phyloP scores from a whole-genome alignment of 1,284 basidiomycete species.

The Malassezia furfur region DNA sequence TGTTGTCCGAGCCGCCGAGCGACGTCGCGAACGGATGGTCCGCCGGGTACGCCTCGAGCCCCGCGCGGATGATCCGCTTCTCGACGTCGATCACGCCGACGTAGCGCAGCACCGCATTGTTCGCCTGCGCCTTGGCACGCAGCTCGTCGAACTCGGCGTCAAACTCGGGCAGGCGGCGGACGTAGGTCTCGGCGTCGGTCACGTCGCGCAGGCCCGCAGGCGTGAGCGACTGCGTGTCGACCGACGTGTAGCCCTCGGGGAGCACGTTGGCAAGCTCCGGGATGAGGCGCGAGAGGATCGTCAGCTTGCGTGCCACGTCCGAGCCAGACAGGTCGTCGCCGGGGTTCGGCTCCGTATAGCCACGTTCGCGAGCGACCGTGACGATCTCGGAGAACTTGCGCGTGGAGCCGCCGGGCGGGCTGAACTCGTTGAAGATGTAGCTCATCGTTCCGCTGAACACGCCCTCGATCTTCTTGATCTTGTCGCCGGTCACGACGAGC shows the following conservation, averaged over 20 bases:
- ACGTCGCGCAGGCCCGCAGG: slow-evolving; percentile 64
- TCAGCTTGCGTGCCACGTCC: slow-evolving; percentile 92
- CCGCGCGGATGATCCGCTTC: slow-evolving; percentile 67
- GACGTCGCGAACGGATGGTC: slow-evolving; percentile 90
- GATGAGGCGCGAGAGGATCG: slow-evolving; percentile 69
- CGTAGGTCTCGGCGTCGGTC: slow-evolving; percentile 57
- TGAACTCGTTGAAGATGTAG: slow-evolving; percentile 97
- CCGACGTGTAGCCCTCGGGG: slow-evolving; percentile 64
- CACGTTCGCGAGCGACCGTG: slow-evolving; percentile 74
- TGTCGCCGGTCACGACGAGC: slow-evolving; percentile 80
- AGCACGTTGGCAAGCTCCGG: slow-evolving; percentile 48
- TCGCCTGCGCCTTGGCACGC: slow-evolving; percentile 64
- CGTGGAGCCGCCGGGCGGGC: slow-evolving; percentile 48
- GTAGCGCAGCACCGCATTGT: slow-evolving; percentile 77
- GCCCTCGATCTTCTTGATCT: slow-evolving; percentile 57
- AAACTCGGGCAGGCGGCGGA: slow-evolving; percentile 68
- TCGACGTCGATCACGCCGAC: slow-evolving; percentile 86
- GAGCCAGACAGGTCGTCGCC: slow-evolving; percentile 91
- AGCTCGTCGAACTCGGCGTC: slow-evolving; percentile 71
- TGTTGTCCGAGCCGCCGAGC: slow-evolving; percentile 91
- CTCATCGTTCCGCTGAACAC: slow-evolving; percentile 91
- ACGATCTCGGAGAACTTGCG: slow-evolving; percentile 77
- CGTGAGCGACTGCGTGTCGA: slow-evolving; percentile 75
- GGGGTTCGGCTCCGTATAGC: slow-evolving; percentile 98
- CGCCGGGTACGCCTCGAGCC: slow-evolving; percentile 77